Percentiles rank a stretch among this genome's conserved stretches.
phyloP scores from a whole-genome alignment of 257 asterid species.

The Plantago elongata region DNA sequence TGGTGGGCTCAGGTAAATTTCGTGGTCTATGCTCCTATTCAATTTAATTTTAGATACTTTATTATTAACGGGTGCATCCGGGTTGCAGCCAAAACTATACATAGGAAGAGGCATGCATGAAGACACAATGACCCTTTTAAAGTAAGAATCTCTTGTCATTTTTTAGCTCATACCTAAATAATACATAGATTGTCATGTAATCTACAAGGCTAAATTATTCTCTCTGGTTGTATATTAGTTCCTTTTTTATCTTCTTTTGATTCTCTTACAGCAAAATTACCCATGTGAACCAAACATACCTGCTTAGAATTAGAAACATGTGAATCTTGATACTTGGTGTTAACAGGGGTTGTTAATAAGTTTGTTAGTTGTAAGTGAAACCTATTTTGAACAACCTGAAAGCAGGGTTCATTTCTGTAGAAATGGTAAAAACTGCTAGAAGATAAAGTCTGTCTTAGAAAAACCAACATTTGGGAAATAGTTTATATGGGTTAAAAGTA shows the following conservation, averaged over 20 bases:
- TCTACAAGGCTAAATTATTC: neutral
- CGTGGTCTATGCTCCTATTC: conserved; percentile 11
- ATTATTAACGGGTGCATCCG: conserved; percentile 19
- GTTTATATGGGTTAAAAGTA: no score
- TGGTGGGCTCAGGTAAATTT: conserved; percentile 96
- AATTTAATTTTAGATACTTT: conserved; percentile 18
- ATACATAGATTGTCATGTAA: neutral
- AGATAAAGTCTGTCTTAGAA: no score
- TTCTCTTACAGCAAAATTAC: neutral
- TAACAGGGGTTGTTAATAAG: no score
- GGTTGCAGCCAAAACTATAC: conserved; percentile 78
- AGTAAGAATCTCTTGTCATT: conserved; percentile 45
- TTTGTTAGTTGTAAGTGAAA: no score
- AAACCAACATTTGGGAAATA: no score
- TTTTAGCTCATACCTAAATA: neutral
- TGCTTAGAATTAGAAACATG: neutral
- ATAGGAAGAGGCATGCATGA: conserved; percentile 99
- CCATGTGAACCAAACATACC: neutral
- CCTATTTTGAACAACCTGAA: no score
- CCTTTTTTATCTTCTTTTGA: neutral
- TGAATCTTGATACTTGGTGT: no score
- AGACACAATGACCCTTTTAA: conserved; percentile 76
- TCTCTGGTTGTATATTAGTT: neutral
- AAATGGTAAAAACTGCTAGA: no score
- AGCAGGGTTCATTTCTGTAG: no score